Conservation (phyloP, 2,329 filamentous ascomycete species). For the Phoma herbarum region DNA sequence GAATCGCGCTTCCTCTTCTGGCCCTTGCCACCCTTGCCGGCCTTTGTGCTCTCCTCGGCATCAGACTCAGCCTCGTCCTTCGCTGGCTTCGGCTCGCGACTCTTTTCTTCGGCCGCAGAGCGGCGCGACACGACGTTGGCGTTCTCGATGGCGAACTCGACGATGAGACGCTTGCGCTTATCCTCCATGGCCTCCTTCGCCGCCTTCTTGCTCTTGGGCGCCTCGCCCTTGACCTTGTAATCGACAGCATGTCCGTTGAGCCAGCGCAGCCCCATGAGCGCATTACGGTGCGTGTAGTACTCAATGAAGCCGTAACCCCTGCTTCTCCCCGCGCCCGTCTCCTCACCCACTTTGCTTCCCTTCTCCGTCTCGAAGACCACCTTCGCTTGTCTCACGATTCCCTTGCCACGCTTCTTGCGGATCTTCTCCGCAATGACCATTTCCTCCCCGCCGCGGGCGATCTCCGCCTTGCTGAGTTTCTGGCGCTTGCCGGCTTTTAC, state of each 20-base stretch:
- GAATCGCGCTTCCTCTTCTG: slow-evolving; percentile 54
- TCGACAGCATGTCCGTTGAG: slow-evolving; percentile 79
- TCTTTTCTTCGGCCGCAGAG: slow-evolving; percentile 68
- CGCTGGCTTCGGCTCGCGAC: slow-evolving; percentile 55
- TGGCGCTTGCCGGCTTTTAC: slow-evolving; percentile 79
- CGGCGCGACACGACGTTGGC: slow-evolving; percentile 91
- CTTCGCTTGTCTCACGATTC: slow-evolving; percentile 90
- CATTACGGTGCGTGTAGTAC: slow-evolving; percentile 91
- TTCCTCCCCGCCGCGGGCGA: slow-evolving; percentile 78
- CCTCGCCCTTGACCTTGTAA: slow-evolving; percentile 59
- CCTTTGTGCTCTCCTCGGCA: slow-evolving; percentile 23
- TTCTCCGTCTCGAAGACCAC: slow-evolving; percentile 89
- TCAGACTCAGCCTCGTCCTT: slow-evolving; percentile 26
- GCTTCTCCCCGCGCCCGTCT: slow-evolving; percentile 79
- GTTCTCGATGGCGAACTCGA: slow-evolving; percentile 98
- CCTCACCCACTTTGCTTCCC: slow-evolving; percentile 83
- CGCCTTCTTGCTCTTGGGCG: slow-evolving; percentile 51
- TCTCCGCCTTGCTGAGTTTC: slow-evolving; percentile 89
- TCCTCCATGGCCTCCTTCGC: slow-evolving; percentile 64
- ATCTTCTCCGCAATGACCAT: slow-evolving; percentile 82
- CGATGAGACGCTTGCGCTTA: slow-evolving; percentile 87
- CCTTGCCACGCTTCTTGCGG: slow-evolving; percentile 83
- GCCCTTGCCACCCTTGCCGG: slow-evolving; percentile 29
- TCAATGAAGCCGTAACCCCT: slow-evolving; percentile 98
- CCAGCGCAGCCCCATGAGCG: slow-evolving; percentile 93